A percentile compares a stretch with the other conserved stretches of the same genome.
Conservation (phyloP, 1,284 basidiomycete genomes). For the Leucoagaricus sp. region DNA sequence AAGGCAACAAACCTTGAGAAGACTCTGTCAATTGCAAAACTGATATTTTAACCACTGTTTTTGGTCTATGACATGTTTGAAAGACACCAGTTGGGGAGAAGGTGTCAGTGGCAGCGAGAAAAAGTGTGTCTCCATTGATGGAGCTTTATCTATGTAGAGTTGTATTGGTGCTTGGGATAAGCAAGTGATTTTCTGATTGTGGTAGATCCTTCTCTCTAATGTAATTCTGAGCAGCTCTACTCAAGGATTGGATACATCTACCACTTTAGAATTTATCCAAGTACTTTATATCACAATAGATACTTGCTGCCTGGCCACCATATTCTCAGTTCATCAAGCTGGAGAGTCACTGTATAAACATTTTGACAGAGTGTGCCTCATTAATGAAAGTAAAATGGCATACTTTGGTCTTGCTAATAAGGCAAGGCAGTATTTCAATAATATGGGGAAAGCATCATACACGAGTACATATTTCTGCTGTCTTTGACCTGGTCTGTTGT, state of each 20-base stretch:
- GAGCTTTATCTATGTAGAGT: conserved; percentile 61
- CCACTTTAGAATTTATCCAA: conserved; percentile 66
- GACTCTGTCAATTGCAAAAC: conserved; percentile 43
- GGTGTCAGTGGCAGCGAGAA: conserved; percentile 85
- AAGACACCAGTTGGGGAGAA: conserved; percentile 69
- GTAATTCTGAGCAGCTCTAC: conserved; percentile 40
- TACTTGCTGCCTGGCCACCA: conserved; percentile 49
- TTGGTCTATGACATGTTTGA: conserved; percentile 64
- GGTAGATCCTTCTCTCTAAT: not conserved
- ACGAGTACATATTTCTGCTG: too few relatives aligned
- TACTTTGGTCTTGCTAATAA: conserved; percentile 67
- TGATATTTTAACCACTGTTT: conserved; percentile 62
- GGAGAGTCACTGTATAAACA: conserved; percentile 56
- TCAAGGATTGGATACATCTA: conserved; percentile 67
- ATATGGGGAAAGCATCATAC: conserved; percentile 58
- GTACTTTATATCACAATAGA: conserved; percentile 65
- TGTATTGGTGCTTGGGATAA: conserved; percentile 76
- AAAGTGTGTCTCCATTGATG: conserved; percentile 78
- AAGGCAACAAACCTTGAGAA: conserved; percentile 44
- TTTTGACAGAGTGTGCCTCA: conserved; percentile 69
- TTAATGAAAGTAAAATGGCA: conserved; percentile 67
- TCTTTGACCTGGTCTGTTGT: not conserved
- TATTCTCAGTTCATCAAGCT: conserved; percentile 76
- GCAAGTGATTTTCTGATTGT: conserved; percentile 33
- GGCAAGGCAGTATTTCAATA: conserved; percentile 68